These are phyloP conservation scores for Gloeostereum incarnatum DNA, from an alignment of 768 basidiomycete genomes.

Conservation along the genomic window DNA sequence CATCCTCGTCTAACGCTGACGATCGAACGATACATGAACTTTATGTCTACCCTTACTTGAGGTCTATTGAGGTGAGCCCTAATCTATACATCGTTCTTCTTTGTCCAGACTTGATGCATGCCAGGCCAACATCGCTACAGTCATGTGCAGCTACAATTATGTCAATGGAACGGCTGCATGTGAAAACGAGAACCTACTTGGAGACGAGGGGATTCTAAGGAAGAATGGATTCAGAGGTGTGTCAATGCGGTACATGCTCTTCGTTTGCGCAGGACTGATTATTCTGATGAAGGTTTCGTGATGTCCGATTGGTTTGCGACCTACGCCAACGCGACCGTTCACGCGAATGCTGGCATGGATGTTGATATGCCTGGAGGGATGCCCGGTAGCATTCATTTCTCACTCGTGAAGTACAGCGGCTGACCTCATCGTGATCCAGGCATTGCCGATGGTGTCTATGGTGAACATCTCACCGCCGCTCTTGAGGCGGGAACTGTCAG, in stretches of 20 bases:
- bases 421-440: not conserved
- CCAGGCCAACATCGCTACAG: conserved; percentile 37
- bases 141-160: conserved; percentile 48
- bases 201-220: conserved; percentile 26
- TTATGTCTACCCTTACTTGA: conserved; percentile 41
- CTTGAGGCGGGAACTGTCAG: conserved; percentile 26
- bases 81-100: too few relatives aligned
- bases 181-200: conserved; percentile 43
- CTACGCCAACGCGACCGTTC: conserved; percentile 32
- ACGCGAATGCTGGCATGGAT: conserved; percentile 38
- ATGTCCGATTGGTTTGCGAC: conserved; percentile 48
- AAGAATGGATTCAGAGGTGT: conserved; percentile 36
- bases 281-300: conserved; percentile 23
- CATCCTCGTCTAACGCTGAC: conserved; percentile 38
- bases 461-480: conserved; percentile 19
- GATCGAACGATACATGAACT: conserved; percentile 50
- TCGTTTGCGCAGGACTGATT: not conserved
- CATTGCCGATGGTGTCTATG: conserved; percentile 28
- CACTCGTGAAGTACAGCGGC: conserved; percentile 19
- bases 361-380: conserved; percentile 48
- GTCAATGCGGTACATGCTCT: not conserved
- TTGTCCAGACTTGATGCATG: too few relatives aligned
- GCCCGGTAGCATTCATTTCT: too few relatives aligned
- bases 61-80: conserved; percentile 33
- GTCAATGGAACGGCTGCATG: conserved; percentile 57